Evolutionary conservation across 371 early-diverging fungal genomes (phyloP), one percentile per base, ranked within the genome.

Genomic region (Actinomortierella wolfii): DNA sequence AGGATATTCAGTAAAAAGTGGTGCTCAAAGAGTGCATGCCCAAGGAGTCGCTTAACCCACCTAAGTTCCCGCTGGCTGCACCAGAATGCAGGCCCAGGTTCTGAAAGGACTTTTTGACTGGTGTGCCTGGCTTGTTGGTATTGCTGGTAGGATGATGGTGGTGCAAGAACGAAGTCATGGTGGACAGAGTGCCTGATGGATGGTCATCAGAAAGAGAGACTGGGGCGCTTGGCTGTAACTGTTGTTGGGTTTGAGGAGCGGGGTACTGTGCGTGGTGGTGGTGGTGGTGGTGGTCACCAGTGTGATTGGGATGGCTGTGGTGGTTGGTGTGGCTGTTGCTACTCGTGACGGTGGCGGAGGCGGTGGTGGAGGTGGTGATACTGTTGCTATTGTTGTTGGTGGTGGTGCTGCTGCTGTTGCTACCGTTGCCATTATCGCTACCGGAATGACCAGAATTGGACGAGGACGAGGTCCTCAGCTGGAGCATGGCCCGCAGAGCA

Each of bases 21-120:
- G n/a, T 53, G 41, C 15, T 6, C 5, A 53, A 29, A 11, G 20
- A 43, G 7, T 15, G 45, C 26, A 64, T 20, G 39, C 14, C 56
- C 18, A 6, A 45, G 41, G 49, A 39, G 44, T 13, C n/a, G n/a
- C n/a, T 0, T 48, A 23, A 49, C 59, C 73, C 80, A 82, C 88
- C 88, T 47, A 88, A 71, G 61, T 88, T 88, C 45, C 88, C 88
- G 39, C 79, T 83, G n/a, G 81, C 85, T 17, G 86, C 82, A 11
- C 84, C 88, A 63, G 83, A 82, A 66, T 86, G 88, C 17, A 88
- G 76, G 21, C 86, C 86, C 23, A 88, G 73, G 47, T 79, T 77
- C 17, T 59, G 57, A 23, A 51, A 41, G 20, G 56, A 28, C 43
- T 57, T 62, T 58, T 66, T 61, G 25, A 24, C 18, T 34, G 53